Evolutionary conservation across 1,139 yeast species (phyloP).

Genomic region (Yamadazyma sp.): DNA sequence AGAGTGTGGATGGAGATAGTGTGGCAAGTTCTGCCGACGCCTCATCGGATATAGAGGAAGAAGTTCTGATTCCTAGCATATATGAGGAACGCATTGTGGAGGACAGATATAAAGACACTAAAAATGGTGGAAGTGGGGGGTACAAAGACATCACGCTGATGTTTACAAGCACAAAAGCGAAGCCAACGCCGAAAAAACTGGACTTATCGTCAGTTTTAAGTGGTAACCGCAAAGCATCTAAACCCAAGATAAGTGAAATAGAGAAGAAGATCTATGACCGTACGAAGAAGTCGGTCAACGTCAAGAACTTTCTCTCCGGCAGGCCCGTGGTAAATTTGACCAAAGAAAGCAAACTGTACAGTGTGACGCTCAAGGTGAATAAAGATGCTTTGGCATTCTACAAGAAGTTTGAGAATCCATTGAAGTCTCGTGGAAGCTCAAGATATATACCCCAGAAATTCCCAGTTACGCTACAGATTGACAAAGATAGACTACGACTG

Average conservation of each 20-base stretch:
- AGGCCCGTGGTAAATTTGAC: not conserved
- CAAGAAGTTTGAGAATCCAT: conserved; percentile 30
- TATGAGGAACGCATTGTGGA: not conserved
- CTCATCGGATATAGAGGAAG: not conserved
- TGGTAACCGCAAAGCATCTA: conserved; percentile 1
- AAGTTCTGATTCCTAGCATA: not conserved
- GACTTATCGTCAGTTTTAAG: not conserved
- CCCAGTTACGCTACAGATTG: conserved; percentile 20
- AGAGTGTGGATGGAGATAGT: not conserved
- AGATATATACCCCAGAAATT: conserved; percentile 7
- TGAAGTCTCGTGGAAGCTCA: conserved; percentile 23
- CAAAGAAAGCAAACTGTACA: conserved; percentile 10
- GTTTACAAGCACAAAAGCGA: not conserved
- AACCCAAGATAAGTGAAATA: conserved; percentile 14
- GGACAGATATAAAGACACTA: not conserved
- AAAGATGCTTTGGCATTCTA: conserved; percentile 26
- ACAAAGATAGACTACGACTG: conserved; percentile 12
- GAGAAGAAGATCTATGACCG: conserved; percentile 31
- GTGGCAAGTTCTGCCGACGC: not conserved
- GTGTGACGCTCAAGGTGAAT: conserved; percentile 29
- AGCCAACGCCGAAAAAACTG: not conserved
- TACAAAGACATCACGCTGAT: not conserved
- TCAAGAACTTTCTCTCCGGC: conserved; percentile 27
- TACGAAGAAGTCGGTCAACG: conserved; percentile 25
- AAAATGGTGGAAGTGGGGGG: not conserved